These are phyloP conservation scores for Posidonia oceanica DNA, from an alignment of 116 monocot species.

Conservation along the genomic window DNA sequence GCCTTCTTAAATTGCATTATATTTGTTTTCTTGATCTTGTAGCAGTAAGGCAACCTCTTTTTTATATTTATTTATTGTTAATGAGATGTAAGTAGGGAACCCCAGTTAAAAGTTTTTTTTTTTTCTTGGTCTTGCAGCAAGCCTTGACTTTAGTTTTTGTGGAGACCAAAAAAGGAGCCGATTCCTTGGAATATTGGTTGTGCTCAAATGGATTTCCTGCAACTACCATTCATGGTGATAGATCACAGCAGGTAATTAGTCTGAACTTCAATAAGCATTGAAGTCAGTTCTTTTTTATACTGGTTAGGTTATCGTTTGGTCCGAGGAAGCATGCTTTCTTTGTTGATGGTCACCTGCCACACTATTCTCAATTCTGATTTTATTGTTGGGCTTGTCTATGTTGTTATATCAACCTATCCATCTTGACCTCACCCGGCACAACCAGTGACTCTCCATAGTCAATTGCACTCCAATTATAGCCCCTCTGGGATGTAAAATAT, in stretches of 20 bases:
- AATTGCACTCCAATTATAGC: too few species aligned
- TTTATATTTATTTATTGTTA: too few species aligned
- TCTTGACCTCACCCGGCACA: too few species aligned
- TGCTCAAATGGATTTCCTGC: constrained; percentile 70
- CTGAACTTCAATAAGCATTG: background rate
- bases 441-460: too few species aligned
- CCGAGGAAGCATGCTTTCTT: background rate
- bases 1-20: background rate
- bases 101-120: background rate
- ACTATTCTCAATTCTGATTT: too few species aligned
- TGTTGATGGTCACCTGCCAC: too few species aligned
- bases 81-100: background rate
- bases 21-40: too few species aligned
- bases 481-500: too few species aligned
- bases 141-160: constrained; percentile 83
- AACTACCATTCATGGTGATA: constrained; percentile 82
- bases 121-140: constrained; percentile 35
- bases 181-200: constrained; percentile 79
- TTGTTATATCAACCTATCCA: too few species aligned
- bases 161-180: constrained; percentile 91
- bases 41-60: too few species aligned
- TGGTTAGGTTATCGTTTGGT: background rate
- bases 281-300: background rate
- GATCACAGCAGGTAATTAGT: constrained; percentile 64
- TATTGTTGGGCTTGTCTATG: too few species aligned